Evolutionary conservation across 2,329 filamentous ascomycete species (phyloP).

Genomic region (Rhinocladiella similis): DNA sequence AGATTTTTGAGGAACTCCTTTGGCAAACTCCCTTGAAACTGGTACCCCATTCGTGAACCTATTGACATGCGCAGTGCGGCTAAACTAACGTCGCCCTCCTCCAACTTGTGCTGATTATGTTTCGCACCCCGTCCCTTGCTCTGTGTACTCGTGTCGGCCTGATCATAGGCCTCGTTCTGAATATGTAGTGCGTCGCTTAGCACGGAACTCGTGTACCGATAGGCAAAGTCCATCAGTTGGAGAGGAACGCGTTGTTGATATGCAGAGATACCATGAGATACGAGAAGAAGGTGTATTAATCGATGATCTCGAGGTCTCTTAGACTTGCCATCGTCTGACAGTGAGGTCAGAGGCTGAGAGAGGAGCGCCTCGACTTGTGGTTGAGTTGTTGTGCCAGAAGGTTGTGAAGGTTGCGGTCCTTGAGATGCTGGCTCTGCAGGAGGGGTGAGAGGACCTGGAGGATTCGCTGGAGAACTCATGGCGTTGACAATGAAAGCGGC

Average conservation of each 20-base stretch:
- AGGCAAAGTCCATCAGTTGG: conserved; percentile 54
- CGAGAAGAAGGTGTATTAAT: conserved; percentile 52
- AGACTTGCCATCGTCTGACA: conserved; percentile 48
- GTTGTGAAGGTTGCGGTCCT: conserved; percentile 25
- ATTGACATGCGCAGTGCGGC: conserved; percentile 62
- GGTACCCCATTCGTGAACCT: conserved; percentile 55
- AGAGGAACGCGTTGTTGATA: conserved; percentile 56
- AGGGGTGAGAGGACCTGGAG: conserved; percentile 41
- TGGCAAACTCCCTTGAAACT: conserved; percentile 59
- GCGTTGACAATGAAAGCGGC: not conserved
- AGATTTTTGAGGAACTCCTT: conserved; percentile 64
- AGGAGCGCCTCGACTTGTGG: conserved; percentile 31
- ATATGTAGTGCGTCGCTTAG: conserved; percentile 55
- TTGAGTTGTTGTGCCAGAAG: conserved; percentile 19
- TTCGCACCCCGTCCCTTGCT: conserved; percentile 34
- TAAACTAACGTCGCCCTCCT: conserved; percentile 55
- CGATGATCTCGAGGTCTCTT: conserved; percentile 52
- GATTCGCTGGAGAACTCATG: conserved; percentile 26
- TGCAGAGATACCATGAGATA: conserved; percentile 48
- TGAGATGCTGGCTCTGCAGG: conserved; percentile 40
- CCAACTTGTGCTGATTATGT: conserved; percentile 39
- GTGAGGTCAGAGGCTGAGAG: conserved; percentile 44
- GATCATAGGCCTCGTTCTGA: conserved; percentile 50
- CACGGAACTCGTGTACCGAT: conserved; percentile 55
- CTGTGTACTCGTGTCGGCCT: conserved; percentile 37